Base-by-base conservation (phyloP, 2,329 filamentous ascomycete genomes). In the Aplosporella prunicola region DNA sequence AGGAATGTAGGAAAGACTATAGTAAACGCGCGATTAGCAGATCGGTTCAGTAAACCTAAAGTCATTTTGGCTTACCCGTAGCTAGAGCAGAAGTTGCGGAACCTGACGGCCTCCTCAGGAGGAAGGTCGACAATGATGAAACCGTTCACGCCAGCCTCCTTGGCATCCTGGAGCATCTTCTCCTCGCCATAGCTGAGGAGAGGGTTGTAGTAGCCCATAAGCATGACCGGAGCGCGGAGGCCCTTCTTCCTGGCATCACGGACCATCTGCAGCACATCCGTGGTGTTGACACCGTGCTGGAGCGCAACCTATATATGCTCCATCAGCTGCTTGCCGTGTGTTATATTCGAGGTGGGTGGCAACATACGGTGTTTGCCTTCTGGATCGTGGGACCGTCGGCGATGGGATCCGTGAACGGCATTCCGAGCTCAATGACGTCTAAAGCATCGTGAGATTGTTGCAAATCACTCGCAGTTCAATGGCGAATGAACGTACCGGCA, bases 121-220 rank as follows among this genome's bases (percentile, higher is more conserved):
- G 91, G 89, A 52, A 98, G 64, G 58, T 98, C 89, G 40, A 94
- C 89, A 56, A 96, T 80, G 53, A 98, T 95, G 65, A 96, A 96
- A 42, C 91, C 89, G 63, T 94, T 95, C 57, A 93, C 78, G 17
- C 88, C 86, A 3, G 85, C 82, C 38, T 77, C 76, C 57, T 81
- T 80, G 60, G 86, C 85, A 61, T 96, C 88, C 50, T 77, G 72
- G 38, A 98, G 69, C 61, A 96, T 78, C 43, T 73, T 75, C 65
- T 94, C 87, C 66, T 98, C 91, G 37, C 91, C 91, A 58, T 96
- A 98, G 53, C 82, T 85, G 44, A 96, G 69, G 44, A 96, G 71
- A 1, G 91, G 91, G 68, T 98, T 98, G 67, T 94, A 98, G 74
- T 98, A 98, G 52, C 91, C 91, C 91, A 98, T 98, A 47, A 98